Evolutionary conservation across 2,329 filamentous ascomycete species (phyloP).

Genomic region (Epichloe elymi): DNA sequence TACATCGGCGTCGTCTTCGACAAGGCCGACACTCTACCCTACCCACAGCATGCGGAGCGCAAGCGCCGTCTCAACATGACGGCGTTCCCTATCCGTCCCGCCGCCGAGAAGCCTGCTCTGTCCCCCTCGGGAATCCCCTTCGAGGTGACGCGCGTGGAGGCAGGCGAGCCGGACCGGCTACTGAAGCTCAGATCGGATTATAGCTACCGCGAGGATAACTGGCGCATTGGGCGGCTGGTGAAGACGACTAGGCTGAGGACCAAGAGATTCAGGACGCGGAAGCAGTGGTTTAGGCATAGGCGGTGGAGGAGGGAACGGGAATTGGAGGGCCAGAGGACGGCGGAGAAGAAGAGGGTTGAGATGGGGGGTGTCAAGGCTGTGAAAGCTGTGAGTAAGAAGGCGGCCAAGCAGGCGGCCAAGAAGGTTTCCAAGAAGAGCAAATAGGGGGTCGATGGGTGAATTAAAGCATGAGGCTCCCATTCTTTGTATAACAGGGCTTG

Average conservation of each 20-base stretch:
- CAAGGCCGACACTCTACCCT: slow-evolving; percentile 67
- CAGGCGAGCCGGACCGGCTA: slow-evolving; percentile 31
- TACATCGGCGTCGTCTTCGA: slow-evolving; percentile 92
- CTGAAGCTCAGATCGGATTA: slow-evolving; percentile 40
- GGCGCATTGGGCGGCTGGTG: slow-evolving; percentile 42
- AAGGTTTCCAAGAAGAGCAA: slow-evolving; percentile 22
- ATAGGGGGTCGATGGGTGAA: slow-evolving; percentile 8
- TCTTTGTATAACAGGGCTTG: too few species aligned
- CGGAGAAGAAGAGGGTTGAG: slow-evolving; percentile 20
- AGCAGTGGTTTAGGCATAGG: slow-evolving; percentile 32
- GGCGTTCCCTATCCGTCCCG: slow-evolving; percentile 31
- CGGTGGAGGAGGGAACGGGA: slow-evolving; percentile 30
- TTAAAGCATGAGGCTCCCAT: background rate
- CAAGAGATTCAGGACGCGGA: slow-evolving; percentile 36
- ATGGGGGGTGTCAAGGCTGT: slow-evolving; percentile 19
- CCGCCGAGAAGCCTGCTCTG: slow-evolving; percentile 24
- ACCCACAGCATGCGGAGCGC: slow-evolving; percentile 59
- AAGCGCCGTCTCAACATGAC: slow-evolving; percentile 66
- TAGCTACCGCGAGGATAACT: slow-evolving; percentile 48
- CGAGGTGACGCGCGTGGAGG: slow-evolving; percentile 28
- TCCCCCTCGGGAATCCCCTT: slow-evolving; percentile 39
- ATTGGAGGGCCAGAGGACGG: slow-evolving; percentile 28
- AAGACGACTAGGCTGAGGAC: slow-evolving; percentile 36
- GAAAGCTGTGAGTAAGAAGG: slow-evolving; percentile 20
- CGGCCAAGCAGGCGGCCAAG: slow-evolving; percentile 22